Evolutionary conservation across 768 basidiomycete genomes (phyloP).

Genomic region (Hortiboletus campestris): DNA sequence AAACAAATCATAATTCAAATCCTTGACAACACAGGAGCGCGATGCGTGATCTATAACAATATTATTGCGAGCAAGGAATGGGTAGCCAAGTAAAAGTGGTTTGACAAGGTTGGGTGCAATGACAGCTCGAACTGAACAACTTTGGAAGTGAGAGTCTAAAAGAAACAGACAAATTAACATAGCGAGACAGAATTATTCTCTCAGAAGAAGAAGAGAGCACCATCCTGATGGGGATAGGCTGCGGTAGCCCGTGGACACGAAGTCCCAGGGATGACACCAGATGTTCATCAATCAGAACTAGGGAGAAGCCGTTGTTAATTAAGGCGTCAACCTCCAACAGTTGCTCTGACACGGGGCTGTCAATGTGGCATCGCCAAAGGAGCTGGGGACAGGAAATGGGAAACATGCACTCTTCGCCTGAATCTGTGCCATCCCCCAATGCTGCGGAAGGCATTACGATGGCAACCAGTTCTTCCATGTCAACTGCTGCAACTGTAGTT

Average conservation of each 20-base stretch:
- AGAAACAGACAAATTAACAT: background rate
- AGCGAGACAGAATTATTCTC: no score
- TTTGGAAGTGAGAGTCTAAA: background rate
- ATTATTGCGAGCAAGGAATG: slow-evolving; percentile 34
- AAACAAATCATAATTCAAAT: slow-evolving; percentile 8
- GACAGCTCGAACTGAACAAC: slow-evolving; percentile 14
- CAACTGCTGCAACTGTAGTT: background rate
- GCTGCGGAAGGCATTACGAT: background rate
- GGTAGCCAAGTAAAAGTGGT: slow-evolving; percentile 34
- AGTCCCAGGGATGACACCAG: slow-evolving; percentile 4
- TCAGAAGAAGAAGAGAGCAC: no score
- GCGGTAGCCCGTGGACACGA: background rate
- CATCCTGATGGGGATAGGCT: no score
- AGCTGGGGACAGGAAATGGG: slow-evolving; percentile 8
- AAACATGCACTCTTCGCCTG: slow-evolving; percentile 2
- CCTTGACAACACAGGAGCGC: background rate
- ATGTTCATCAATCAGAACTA: slow-evolving; percentile 31
- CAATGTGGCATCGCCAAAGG: slow-evolving; percentile 10
- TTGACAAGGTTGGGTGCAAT: slow-evolving; percentile 24
- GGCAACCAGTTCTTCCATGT: background rate
- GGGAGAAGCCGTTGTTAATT: slow-evolving; percentile 31
- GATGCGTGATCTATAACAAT: slow-evolving; percentile 32
- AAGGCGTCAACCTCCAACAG: slow-evolving; percentile 11
- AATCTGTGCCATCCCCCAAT: background rate
- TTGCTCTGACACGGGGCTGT: background rate